Evolutionary conservation across 2,329 filamentous ascomycete genomes (phyloP), one percentile per base, ranked within the genome.

Genomic region (Microcyclospora pomicola): DNA sequence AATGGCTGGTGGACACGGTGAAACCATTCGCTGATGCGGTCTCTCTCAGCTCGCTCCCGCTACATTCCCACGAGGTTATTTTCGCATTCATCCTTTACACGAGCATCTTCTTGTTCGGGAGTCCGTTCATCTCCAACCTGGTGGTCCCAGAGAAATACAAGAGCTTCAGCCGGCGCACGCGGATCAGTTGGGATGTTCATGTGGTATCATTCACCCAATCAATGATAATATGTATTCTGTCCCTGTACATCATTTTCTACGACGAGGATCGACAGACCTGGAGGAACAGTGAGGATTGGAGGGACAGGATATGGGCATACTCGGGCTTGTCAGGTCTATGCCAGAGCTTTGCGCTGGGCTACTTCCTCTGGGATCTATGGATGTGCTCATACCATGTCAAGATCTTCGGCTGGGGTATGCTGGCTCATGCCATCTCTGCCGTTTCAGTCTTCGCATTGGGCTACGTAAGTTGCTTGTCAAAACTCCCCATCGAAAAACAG

Each of bases 191-290:
- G 84, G 77, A 92, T 58, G 79, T 85, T 15, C 84, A 88, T 56
- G 77, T 88, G 39, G 83, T 91, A 27, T 86, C 81, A n/a, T 71
- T 91, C 48, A 67, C 83, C 39, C 84, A 92, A 68, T 80, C 77
- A 56, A 65, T 69, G 27, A 62, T 84, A 39, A 82, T 92, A 62
- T 84, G 80, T 58, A 57, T 49, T 34, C 62, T 87, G 27, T 80
- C 82, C n/a, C 61, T 91, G 12, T 87, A 76, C 71, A 72, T 82
- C 40, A 82, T 86, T 61, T 67, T 66, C 39, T 61, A 56, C 31
- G 83, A 91, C 58, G 64, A 76, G 31, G 80, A 86, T 58, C 71
- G 82, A 42, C 65, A 61, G 48, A 62, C 63, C 7, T 45, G 50
- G 43, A 41, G 52, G 14, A 39, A 38, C 24, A 34, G 40, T 34